Evolutionary conservation across 768 basidiomycete genomes (phyloP).

Genomic region (Suillus spraguei): DNA sequence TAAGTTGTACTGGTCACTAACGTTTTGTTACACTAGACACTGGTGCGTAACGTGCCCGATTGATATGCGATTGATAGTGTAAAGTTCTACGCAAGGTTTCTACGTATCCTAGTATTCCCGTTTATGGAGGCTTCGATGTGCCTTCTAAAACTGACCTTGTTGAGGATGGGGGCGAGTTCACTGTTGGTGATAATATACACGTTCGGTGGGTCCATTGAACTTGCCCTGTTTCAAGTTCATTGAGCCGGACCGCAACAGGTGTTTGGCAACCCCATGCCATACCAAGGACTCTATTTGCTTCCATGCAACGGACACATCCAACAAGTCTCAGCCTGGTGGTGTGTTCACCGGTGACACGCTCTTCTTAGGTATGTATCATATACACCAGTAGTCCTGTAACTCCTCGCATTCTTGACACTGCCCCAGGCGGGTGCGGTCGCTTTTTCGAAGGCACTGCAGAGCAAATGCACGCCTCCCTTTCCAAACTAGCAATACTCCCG

Average conservation of each 20-base stretch:
- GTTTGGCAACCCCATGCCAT: constrained; percentile 89
- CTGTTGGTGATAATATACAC: constrained; percentile 61
- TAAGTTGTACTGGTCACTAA: constrained; percentile 8
- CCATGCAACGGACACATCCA: constrained; percentile 58
- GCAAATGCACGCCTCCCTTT: constrained; percentile 80
- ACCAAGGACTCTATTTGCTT: constrained; percentile 97
- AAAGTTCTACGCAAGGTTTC: constrained; percentile 36
- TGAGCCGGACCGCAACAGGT: constrained; percentile 44
- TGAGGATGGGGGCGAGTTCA: constrained; percentile 81
- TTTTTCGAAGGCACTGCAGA: constrained; percentile 89
- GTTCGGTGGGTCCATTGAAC: constrained; percentile 49
- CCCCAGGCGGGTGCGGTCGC: constrained; percentile 78
- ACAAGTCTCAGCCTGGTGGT: constrained; percentile 57
- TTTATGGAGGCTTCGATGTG: constrained; percentile 81
- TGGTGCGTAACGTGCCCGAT: constrained; percentile 26
- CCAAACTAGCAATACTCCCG: constrained; percentile 71
- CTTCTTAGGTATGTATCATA: constrained; percentile 54
- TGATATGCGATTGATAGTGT: not conserved
- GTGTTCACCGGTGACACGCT: constrained; percentile 97
- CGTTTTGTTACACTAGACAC: constrained; percentile 23
- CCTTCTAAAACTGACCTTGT: constrained; percentile 72
- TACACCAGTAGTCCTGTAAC: not conserved
- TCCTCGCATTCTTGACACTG: not conserved
- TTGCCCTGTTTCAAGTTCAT: not conserved
- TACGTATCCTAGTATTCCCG: constrained; percentile 47